A percentile compares a stretch with the other conserved stretches of the same genome.
These are phyloP conservation scores for Diversispora epigaea DNA, from an alignment of 192 early-diverging fungal genomes.

Conservation along the genomic window DNA sequence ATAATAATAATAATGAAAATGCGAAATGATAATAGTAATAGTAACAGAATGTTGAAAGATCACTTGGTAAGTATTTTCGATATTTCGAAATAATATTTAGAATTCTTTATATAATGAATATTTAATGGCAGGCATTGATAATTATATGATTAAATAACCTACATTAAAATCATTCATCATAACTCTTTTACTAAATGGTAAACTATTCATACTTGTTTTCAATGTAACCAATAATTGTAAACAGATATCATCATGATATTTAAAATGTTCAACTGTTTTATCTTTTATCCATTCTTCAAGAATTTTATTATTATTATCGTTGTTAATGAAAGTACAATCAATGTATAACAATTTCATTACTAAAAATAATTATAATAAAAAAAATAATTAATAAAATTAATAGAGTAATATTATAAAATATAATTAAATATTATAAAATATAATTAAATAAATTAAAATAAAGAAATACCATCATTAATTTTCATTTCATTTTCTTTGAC, in stretches of 20 bases:
- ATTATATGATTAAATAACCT: too few species aligned
- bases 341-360: constrained; percentile 31
- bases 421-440: neutral
- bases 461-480: constrained; percentile 12
- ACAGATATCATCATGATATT: constrained; percentile 27
- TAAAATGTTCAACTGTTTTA: constrained; percentile 28
- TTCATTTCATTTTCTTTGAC: constrained; percentile 1
- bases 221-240: constrained; percentile 26
- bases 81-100: too few species aligned
- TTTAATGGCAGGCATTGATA: too few species aligned
- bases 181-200: constrained; percentile 13
- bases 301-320: neutral
- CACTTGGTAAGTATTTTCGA: too few species aligned
- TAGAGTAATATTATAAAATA: neutral
- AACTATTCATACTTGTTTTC: constrained; percentile 8
- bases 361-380: neutral
- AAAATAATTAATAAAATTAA: neutral
- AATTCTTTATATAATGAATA: too few species aligned
- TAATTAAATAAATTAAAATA: neutral
- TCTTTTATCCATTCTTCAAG: constrained; percentile 15
- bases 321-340: constrained; percentile 9
- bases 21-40: too few species aligned
- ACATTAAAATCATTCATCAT: neutral
- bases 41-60: too few species aligned
- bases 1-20: too few species aligned